A percentile compares a stretch with the other conserved stretches of the same genome.
These are phyloP conservation scores for Adansonia gregorii DNA, from an alignment of 441 rosid species.

Conservation along the genomic window DNA sequence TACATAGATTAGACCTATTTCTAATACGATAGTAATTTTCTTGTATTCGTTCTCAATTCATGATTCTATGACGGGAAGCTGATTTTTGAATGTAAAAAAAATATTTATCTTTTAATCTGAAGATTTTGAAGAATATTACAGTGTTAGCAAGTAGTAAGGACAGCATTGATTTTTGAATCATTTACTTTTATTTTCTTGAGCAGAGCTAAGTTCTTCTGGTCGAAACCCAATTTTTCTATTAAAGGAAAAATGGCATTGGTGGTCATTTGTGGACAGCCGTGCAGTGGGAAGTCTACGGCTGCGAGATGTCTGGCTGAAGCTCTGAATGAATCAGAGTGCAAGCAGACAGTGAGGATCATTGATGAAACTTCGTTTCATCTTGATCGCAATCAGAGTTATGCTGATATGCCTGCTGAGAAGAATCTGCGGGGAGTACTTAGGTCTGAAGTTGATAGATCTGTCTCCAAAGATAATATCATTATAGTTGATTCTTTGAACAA, in stretches of 20 bases:
- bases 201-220: neutral
- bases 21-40: neutral
- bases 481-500: constrained; percentile 91
- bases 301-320: constrained; percentile 63
- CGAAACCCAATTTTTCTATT: neutral
- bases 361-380: constrained; percentile 83
- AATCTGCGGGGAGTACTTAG: constrained; percentile 83
- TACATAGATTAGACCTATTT: neutral
- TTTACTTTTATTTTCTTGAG: neutral
- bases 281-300: constrained; percentile 85
- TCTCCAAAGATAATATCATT: constrained; percentile 72
- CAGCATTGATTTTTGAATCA: neutral
- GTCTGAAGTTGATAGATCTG: constrained; percentile 98
- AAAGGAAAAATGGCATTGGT: constrained; percentile 62
- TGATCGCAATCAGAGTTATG: constrained; percentile 88
- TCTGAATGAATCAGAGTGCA: constrained; percentile 67
- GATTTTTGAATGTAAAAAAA: neutral
- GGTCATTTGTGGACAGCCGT: constrained; percentile 90
- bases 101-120: neutral
- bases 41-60: neutral
- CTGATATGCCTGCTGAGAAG: constrained; percentile 82
- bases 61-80: neutral
- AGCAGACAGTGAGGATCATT: constrained; percentile 59
- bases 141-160: neutral
- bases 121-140: neutral